Conservation (phyloP, 805 yeast species). For the Sugiyamaella floridensis region DNA sequence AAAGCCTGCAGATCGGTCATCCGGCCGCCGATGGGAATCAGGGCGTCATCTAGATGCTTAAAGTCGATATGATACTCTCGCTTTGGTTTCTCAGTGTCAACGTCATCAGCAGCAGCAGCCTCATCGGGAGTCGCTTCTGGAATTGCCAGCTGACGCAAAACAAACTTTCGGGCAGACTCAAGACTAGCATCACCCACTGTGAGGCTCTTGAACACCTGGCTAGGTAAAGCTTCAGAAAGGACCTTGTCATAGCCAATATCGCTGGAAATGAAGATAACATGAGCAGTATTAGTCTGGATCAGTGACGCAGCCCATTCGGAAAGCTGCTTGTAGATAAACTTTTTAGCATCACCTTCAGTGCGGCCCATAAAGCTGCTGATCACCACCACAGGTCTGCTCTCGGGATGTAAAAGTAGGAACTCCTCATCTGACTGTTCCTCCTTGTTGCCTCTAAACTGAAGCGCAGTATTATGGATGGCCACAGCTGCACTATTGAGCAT, state of each 20-base stretch:
- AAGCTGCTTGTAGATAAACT: constrained; percentile 62
- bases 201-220: constrained; percentile 73
- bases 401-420: constrained; percentile 78
- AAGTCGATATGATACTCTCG: not conserved
- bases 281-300: constrained; percentile 73
- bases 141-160: constrained; percentile 14
- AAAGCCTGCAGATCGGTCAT: constrained; percentile 90
- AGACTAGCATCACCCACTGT: constrained; percentile 75
- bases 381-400: constrained; percentile 76
- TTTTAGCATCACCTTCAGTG: constrained; percentile 47
- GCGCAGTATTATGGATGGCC: constrained; percentile 64
- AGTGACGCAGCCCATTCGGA: constrained; percentile 87
- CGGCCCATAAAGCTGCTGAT: constrained; percentile 55
- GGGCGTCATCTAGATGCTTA: constrained; percentile 44
- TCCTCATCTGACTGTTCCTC: constrained; percentile 59
- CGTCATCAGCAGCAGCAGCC: constrained; percentile 28
- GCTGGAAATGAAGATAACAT: constrained; percentile 80
- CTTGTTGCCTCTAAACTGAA: constrained; percentile 10
- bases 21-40: constrained; percentile 86
- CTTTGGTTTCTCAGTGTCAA: constrained; percentile 16
- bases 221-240: constrained; percentile 69
- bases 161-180: constrained; percentile 58
- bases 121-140: constrained; percentile 21
- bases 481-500: constrained; percentile 66
- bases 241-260: constrained; percentile 71